Conservation (phyloP, 176 grass and related monocot species). For the bread wheat (Triticum aestivum) region DNA sequence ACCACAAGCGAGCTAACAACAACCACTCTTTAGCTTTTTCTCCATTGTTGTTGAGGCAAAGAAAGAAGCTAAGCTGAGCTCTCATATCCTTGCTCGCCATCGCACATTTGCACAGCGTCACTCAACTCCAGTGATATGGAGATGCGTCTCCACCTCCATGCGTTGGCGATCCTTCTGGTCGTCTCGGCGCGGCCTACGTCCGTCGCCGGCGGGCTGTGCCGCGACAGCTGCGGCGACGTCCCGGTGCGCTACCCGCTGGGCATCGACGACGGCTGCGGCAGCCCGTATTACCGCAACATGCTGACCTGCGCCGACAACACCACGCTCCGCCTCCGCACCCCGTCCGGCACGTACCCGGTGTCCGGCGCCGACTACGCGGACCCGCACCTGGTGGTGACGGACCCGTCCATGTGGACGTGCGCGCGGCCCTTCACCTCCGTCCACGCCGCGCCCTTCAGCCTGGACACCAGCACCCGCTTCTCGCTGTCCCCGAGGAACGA, state of each 20-base stretch:
- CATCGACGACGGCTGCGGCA: conserved; percentile 91
- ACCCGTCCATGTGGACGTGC: conserved; percentile 95
- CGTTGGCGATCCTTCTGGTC: neutral
- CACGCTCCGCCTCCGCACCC: conserved; percentile 68
- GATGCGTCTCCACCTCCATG: conserved; percentile 26
- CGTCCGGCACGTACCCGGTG: conserved; percentile 78
- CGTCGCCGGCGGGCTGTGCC: conserved; percentile 45
- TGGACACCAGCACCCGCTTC: conserved; percentile 94
- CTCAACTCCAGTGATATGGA: conserved; percentile 16
- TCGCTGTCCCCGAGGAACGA: conserved; percentile 82
- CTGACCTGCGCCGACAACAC: conserved; percentile 65
- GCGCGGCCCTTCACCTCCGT: conserved; percentile 34
- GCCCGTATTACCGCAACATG: conserved; percentile 90
- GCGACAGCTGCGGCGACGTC: conserved; percentile 62
- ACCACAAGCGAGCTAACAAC: neutral
- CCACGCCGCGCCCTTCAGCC: conserved; percentile 63
- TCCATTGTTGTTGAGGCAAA: conserved; percentile 10
- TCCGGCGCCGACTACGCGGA: conserved; percentile 67
- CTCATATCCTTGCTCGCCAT: neutral
- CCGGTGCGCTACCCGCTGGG: conserved; percentile 71
- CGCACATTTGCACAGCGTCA: neutral
- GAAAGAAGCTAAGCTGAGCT: neutral
- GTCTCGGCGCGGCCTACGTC: neutral
- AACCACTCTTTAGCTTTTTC: neutral
- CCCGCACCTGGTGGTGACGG: conserved; percentile 74